phyloP scores from a whole-genome alignment of 805 yeast species.

The Kuraishia cidri region DNA sequence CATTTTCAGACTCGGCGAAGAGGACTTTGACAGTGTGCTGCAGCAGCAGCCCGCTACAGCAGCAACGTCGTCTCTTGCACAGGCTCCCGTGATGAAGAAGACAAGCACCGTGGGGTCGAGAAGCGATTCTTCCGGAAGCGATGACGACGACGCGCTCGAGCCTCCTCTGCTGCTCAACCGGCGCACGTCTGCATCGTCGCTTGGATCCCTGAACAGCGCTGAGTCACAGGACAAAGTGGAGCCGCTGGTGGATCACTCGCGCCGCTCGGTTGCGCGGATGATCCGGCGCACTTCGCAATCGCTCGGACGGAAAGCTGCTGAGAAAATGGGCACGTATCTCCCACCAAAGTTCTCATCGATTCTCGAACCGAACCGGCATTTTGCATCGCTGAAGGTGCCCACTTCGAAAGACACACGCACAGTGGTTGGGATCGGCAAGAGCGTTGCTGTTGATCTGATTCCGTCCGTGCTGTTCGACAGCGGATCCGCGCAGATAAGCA shows the following conservation, averaged over 20 bases:
- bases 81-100: neutral
- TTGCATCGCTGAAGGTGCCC: conserved; percentile 61
- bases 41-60: conserved; percentile 7
- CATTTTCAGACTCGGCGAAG: conserved; percentile 66
- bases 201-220: conserved; percentile 16
- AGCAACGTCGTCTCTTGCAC: neutral
- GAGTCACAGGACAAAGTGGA: conserved; percentile 27
- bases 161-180: no score
- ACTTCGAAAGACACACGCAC: conserved; percentile 33
- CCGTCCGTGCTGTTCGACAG: conserved; percentile 12
- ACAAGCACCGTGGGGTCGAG: neutral
- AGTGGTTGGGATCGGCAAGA: conserved; percentile 37
- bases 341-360: conserved; percentile 82
- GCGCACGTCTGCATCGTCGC: conserved; percentile 9
- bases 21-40: conserved; percentile 23
- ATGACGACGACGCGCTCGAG: conserved; percentile 10
- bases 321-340: conserved; percentile 78
- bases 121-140: conserved; percentile 6
- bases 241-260: conserved; percentile 62
- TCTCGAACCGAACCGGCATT: conserved; percentile 86
- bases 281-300: conserved; percentile 72
- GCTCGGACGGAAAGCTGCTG: conserved; percentile 75
- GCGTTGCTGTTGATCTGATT: conserved; percentile 13
- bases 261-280: conserved; percentile 68
- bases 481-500: conserved; percentile 7